A percentile compares a stretch with the other conserved stretches of the same genome.
These are phyloP conservation scores for Solanum clarkiae DNA, from an alignment of 257 asterid species.

Conservation along the genomic window DNA sequence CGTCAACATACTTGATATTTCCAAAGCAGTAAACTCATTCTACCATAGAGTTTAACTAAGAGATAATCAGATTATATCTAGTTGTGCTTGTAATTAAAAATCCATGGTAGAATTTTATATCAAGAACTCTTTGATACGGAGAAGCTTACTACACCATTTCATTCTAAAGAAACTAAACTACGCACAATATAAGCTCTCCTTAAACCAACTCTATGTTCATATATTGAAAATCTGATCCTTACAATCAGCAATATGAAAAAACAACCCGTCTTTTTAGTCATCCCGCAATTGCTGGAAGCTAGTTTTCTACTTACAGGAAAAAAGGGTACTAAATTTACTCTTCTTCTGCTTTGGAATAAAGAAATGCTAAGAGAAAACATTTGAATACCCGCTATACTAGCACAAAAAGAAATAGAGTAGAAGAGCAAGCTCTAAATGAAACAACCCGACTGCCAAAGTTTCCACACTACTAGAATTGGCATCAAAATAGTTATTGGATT, in stretches of 20 bases:
- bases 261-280: not conserved
- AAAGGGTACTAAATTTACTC: not conserved
- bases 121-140: not conserved
- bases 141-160: not conserved
- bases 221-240: not conserved
- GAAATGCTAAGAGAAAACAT: not conserved
- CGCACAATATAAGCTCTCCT: accelerated
- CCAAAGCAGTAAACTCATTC: not conserved
- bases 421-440: not conserved
- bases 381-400: not conserved
- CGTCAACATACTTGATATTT: not conserved
- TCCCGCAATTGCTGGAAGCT: not conserved
- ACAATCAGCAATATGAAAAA: not conserved
- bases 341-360: not conserved
- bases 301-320: not conserved
- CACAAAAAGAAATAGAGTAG: not conserved
- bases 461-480: not conserved
- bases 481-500: not conserved
- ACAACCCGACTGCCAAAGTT: not conserved
- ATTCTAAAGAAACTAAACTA: not conserved
- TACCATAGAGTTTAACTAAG: not conserved
- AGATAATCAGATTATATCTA: not conserved
- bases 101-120: not conserved
- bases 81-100: not conserved
- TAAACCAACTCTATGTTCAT: not conserved